Percentiles rank a stretch among this genome's conserved stretches.
phyloP scores from a whole-genome alignment of 176 grass and related monocot genomes.

The sorghum (Sorghum bicolor) region Sorghum_bicolor_NCBIv3 NC_012879.2:58881501-58882000 shows the following conservation, averaged over 20 bases:
- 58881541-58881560: background rate
- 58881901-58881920: constrained; percentile 48
- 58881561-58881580: constrained; percentile 34
- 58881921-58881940: constrained; percentile 32
- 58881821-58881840: constrained; percentile 74
- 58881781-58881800: constrained; percentile 71
- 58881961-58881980: constrained; percentile 48
- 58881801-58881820: constrained; percentile 82
- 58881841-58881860: constrained; percentile 70
- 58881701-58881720: background rate
- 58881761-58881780: constrained; percentile 46
- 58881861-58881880: constrained; percentile 67
- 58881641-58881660: constrained; percentile 68
- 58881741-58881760: constrained; percentile 21
- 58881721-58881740: background rate
- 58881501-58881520: background rate
- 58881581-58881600: constrained; percentile 57
- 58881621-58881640: constrained; percentile 66
- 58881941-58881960: constrained; percentile 60
- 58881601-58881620: constrained; percentile 70
- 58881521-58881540: background rate
- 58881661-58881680: constrained; percentile 7
- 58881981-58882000: constrained; percentile 52
- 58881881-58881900: constrained; percentile 60
- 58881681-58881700: background rate